Evolutionary conservation across 1,284 basidiomycete species (phyloP), one percentile per base, ranked within the genome.

Genomic region (Pseudozyma hubeiensis): DNA sequence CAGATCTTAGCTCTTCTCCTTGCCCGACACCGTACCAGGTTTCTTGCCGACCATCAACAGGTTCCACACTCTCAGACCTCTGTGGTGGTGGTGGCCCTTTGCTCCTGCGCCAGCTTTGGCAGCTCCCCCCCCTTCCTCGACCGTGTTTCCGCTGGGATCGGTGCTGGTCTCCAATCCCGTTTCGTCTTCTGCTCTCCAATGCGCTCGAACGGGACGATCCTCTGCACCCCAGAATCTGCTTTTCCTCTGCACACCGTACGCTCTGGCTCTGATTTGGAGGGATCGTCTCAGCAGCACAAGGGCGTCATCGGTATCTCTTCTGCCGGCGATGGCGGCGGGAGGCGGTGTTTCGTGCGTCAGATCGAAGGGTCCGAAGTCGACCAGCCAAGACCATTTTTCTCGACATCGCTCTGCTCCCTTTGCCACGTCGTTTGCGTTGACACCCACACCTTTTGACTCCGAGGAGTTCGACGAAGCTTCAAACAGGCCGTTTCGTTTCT

Each of bases 291-390:
- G n/a, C 0, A 73, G 61, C 5, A 63, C 50, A 4, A 73, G 50
- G 0, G 70, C 64, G 35, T 67, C 64, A 7, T 71, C 60, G 0
- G 77, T 78, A 52, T 81, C 80, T 29, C 79, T 43, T 5, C 80
- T 51, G 2, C 80, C 80, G 4, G 75, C 79, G 19, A 81, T 75
- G 0, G 80, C 79, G 8, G 64, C 64, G 0, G 79, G 80, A 0
- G 80, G 80, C 2, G 80, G 80, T 17, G 68, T 78, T 53, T 81
- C 80, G 13, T 60, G 43, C 6, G 35, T n/a, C 24, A 81, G 39
- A 43, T 78, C 79, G 16, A 64, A 53, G 0, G 79, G 78, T 1
- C 77, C 72, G 17, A 75, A 65, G 11, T 54, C 59, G 19, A 40
- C 52, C 14, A 74, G 35, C 60, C 74, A 77, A 9, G 48, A 37